Evolutionary conservation across 768 basidiomycete genomes (phyloP).

Genomic region (Saitozyma sp.): DNA sequence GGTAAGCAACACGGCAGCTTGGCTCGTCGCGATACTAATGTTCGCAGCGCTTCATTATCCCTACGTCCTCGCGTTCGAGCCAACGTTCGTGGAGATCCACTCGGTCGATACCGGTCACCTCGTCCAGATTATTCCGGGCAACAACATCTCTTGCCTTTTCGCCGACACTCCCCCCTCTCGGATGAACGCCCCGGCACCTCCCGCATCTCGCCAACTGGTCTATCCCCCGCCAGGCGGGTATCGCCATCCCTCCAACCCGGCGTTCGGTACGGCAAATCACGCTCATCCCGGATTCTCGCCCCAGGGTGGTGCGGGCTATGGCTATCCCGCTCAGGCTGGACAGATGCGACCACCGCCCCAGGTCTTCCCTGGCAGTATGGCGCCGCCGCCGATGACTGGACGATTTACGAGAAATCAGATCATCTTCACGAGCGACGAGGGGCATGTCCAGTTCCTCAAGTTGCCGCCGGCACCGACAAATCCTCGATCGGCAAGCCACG

Average conservation of each 20-base stretch:
- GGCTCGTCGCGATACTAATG: neutral
- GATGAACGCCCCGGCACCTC: conserved; percentile 61
- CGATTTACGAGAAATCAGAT: conserved; percentile 63
- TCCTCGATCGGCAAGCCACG: neutral
- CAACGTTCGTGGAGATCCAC: conserved; percentile 92
- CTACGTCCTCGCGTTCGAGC: conserved; percentile 94
- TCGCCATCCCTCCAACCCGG: conserved; percentile 3
- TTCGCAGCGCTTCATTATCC: conserved; percentile 85
- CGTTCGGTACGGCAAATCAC: neutral
- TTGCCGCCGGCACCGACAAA: conserved; percentile 29
- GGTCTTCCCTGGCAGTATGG: neutral
- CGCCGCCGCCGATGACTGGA: conserved; percentile 13
- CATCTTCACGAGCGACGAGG: conserved; percentile 82
- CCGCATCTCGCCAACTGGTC: conserved; percentile 51
- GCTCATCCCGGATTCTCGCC: neutral
- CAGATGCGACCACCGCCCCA: neutral
- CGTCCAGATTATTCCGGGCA: conserved; percentile 92
- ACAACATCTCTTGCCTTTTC: conserved; percentile 84
- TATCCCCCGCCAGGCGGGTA: conserved; percentile 14
- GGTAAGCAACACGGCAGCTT: conserved; percentile 61
- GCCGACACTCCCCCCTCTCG: conserved; percentile 88
- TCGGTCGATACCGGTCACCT: conserved; percentile 90
- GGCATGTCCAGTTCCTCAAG: conserved; percentile 51
- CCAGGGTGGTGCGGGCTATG: neutral
- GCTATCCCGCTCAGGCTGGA: neutral